Base-by-base conservation (phyloP, 78 protist genomes). In the Thecamonas trahens region DNA sequence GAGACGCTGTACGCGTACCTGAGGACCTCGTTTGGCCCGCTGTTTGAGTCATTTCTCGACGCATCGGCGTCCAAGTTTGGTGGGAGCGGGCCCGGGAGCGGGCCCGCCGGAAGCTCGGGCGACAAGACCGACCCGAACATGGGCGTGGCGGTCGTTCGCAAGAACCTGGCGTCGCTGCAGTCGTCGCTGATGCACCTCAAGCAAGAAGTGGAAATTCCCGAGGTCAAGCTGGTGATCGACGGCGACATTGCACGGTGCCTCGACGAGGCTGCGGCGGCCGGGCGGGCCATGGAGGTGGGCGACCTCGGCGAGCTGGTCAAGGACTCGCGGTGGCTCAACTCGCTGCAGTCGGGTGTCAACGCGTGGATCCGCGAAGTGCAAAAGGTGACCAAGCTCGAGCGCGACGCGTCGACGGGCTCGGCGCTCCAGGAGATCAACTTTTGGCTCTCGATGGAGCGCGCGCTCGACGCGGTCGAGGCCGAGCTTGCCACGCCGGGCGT, bases 1-100 rank as follows among this genome's bases (percentile, higher is more conserved):
- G 91, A 86, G 63, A 80, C 85, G 26, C n/a, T 82, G 18, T 80
- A 86, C 60, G 61, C 72, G 37, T 76, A 70, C 67, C 54, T 86
- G 24, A 87, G 77, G 67, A 86, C 72, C 55, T 73, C 86, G 14
- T 69, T 86, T n/a, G 64, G 85, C 38, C 91, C 91, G 69, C 77
- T 67, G 70, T 72, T 86, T 53, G 42, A 77, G 50, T 64, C 85
- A 0, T 79, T 54, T 17, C 72, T 67, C 40, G 29, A 35, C 18
- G 60, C 72, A 11, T 53, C 73, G 44, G 47, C 44, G 49, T 20
- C 28, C 26, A 3, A 59, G 55, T 13, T 29, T 17, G 49, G 26
- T 6, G 54, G 54, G 54, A 3, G 6, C 28, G 54, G 26, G 28
- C 7, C 54, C 26, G 54, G 26, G 7, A 49, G 26, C 54, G 54